phyloP scores from a whole-genome alignment of 2,329 filamentous ascomycete species.

The Monilinia vaccinii-corymbosi region DNA sequence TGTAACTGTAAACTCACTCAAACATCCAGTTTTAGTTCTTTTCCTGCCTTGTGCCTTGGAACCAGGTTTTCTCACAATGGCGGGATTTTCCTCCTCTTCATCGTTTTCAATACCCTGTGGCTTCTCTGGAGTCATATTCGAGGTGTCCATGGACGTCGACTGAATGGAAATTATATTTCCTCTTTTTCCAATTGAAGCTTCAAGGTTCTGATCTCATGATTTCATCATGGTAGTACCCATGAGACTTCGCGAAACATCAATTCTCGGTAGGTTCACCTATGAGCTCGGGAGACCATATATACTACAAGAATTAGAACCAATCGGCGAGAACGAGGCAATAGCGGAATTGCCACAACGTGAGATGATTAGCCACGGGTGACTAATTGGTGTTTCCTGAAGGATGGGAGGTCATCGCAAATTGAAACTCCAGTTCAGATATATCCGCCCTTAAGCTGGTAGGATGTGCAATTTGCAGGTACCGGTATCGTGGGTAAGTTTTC shows the following conservation, averaged over 20 bases:
- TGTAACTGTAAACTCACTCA: slow-evolving; percentile 51
- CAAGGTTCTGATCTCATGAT: slow-evolving; percentile 2
- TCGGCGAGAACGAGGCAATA: not conserved
- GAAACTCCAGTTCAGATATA: not conserved
- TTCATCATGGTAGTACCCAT: not conserved
- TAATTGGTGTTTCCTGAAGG: not conserved
- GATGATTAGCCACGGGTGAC: not conserved
- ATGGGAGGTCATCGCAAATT: not conserved
- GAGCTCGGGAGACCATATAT: not conserved
- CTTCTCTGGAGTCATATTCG: not conserved
- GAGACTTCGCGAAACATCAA: not conserved
- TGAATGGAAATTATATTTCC: not conserved
- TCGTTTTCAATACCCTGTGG: not conserved
- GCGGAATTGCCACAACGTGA: not conserved
- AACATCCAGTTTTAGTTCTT: slow-evolving; percentile 84
- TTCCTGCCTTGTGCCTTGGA: slow-evolving; percentile 25
- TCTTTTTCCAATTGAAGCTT: not conserved
- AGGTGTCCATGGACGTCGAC: not conserved
- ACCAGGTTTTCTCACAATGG: slow-evolving; percentile 19
- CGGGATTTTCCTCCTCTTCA: not conserved
- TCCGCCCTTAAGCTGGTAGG: not conserved
- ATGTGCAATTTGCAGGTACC: not conserved
- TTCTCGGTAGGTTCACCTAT: not conserved
- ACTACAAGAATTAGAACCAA: not conserved
- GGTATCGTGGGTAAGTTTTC: too few relatives aligned